Conservation (phyloP, 2,329 filamentous ascomycete species). For the Periconia macrospinosa region DNA sequence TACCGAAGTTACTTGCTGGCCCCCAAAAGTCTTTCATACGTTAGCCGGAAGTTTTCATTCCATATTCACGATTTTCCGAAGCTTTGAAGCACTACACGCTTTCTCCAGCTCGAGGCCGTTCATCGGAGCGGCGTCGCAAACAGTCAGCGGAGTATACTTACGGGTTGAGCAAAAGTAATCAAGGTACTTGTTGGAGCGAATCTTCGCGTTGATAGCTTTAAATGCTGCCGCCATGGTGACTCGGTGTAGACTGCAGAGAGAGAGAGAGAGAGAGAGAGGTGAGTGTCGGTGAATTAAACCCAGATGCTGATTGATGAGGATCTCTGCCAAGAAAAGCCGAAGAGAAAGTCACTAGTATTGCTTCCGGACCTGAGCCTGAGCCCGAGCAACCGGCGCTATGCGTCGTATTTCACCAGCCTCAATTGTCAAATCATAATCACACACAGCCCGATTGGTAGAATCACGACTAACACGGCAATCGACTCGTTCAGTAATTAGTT, state of each 20-base stretch:
- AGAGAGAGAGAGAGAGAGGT: too few relatives aligned
- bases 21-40: conserved; percentile 54
- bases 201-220: conserved; percentile 57
- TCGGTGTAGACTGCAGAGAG: conserved; percentile 6
- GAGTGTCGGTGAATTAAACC: not conserved
- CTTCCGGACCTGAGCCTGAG: too few relatives aligned
- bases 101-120: not conserved
- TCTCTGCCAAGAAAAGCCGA: conserved; percentile 6
- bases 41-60: not conserved
- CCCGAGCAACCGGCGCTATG: too few relatives aligned
- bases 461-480: too few relatives aligned
- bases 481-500: too few relatives aligned
- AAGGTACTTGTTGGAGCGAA: conserved; percentile 52
- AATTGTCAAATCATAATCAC: too few relatives aligned
- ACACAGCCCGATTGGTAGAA: too few relatives aligned
- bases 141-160: conserved; percentile 36
- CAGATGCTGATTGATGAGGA: not conserved
- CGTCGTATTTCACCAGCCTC: too few relatives aligned
- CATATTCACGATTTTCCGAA: not conserved
- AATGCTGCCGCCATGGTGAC: conserved; percentile 55
- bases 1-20: conserved; percentile 56
- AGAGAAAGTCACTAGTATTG: too few relatives aligned
- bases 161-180: conserved; percentile 59
- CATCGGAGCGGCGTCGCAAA: conserved; percentile 2
- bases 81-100: not conserved